phyloP scores from a whole-genome alignment of 495 filamentous ascomycete species.

The Rusavskia elegans region DNA sequence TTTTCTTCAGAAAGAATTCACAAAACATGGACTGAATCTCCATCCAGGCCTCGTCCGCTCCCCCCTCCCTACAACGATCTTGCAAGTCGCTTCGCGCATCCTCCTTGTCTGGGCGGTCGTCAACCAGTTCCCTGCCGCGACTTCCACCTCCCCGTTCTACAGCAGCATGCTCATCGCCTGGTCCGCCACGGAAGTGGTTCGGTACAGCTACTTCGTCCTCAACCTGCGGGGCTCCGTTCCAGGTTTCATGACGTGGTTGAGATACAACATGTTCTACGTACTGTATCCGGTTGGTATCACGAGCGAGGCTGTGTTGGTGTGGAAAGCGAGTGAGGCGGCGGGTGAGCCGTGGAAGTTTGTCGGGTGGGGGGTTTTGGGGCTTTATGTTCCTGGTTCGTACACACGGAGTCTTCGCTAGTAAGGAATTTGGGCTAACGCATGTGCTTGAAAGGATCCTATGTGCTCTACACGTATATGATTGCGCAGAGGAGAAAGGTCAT shows the following conservation, averaged over 20 bases:
- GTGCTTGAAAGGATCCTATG: conserved; percentile 50
- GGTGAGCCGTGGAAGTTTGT: conserved; percentile 30
- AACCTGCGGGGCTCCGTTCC: conserved; percentile 47
- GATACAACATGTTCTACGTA: conserved; percentile 86
- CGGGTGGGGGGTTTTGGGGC: conserved; percentile 46
- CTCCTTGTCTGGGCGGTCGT: conserved; percentile 74
- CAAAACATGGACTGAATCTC: background rate
- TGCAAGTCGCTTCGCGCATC: conserved; percentile 73
- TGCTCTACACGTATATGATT: conserved; percentile 92
- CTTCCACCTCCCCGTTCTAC: conserved; percentile 30
- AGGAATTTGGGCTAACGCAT: background rate
- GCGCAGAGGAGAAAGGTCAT: conserved; percentile 65
- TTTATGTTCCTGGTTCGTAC: conserved; percentile 68
- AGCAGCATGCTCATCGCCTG: conserved; percentile 65
- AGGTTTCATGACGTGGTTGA: conserved; percentile 56
- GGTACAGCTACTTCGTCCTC: conserved; percentile 77
- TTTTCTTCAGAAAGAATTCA: no score
- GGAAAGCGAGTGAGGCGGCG: conserved; percentile 45
- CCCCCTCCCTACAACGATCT: conserved; percentile 66
- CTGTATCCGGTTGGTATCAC: conserved; percentile 84
- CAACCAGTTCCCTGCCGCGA: conserved; percentile 38
- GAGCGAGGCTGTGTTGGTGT: conserved; percentile 70
- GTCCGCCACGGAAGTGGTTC: conserved; percentile 71
- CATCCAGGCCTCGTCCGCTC: conserved; percentile 60
- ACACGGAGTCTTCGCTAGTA: background rate